phyloP scores from a whole-genome alignment of 129 eudicot species.

The Pseudognaphalium luteoalbum region DNA sequence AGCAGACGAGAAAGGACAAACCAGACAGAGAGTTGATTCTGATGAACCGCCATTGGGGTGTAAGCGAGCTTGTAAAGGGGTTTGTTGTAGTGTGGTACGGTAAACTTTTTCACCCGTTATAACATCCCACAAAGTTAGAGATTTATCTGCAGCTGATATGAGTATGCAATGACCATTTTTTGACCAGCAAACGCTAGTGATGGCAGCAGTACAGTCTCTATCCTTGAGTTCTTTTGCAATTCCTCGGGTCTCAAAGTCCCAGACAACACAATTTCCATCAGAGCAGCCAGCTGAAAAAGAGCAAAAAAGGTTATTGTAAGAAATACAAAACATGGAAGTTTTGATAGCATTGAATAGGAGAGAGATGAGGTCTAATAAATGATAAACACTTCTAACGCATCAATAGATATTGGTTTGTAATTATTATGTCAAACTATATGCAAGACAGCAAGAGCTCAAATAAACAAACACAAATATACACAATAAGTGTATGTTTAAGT shows the following conservation, averaged over 20 bases:
- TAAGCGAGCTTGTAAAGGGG: slow-evolving; percentile 84
- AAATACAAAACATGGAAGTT: neutral
- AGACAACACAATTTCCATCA: slow-evolving; percentile 84
- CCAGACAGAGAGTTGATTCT: slow-evolving; percentile 70
- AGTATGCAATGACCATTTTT: slow-evolving; percentile 77
- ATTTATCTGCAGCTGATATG: slow-evolving; percentile 84
- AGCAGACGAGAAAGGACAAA: slow-evolving; percentile 89
- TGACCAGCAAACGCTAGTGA: slow-evolving; percentile 95
- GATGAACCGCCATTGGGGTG: slow-evolving; percentile 62
- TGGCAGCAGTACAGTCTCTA: slow-evolving; percentile 68
- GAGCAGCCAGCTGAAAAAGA: slow-evolving; percentile 78
- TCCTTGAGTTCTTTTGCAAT: slow-evolving; percentile 77
- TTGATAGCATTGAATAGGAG: neutral
- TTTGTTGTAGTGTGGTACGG: slow-evolving; percentile 60
- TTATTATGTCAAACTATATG: no score
- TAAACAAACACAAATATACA: no score
- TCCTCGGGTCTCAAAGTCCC: slow-evolving; percentile 96
- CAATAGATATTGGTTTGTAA: neutral
- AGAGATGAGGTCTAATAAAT: neutral
- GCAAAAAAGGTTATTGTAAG: neutral
- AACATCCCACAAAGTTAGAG: slow-evolving; percentile 85
- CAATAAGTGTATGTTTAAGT: no score
- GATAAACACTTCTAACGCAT: neutral
- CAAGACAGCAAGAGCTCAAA: no score
- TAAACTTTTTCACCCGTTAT: slow-evolving; percentile 69